Conservation (phyloP, 352 stramenopile genomes). For the Pythium plurisporium region DNA sequence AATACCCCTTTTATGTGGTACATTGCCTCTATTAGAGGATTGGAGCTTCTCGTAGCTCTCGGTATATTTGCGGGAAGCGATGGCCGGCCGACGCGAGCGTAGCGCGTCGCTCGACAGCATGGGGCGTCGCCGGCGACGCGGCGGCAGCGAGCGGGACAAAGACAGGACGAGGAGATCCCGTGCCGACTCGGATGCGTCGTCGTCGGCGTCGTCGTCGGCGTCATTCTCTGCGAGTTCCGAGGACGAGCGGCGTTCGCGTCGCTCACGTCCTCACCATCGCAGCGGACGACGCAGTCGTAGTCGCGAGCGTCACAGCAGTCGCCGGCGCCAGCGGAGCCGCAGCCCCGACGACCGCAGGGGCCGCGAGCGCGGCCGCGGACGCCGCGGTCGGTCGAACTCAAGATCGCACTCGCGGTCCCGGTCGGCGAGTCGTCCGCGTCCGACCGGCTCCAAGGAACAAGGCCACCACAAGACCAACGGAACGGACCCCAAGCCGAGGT, state of each 20-base stretch:
- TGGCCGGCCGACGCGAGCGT: constrained; percentile 29
- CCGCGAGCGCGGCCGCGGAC: not conserved
- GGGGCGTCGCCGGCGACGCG: constrained; percentile 36
- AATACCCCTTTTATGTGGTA: not conserved
- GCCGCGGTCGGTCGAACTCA: constrained; percentile 12
- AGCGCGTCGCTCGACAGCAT: constrained; percentile 67
- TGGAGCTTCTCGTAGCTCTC: not conserved
- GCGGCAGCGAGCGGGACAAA: constrained; percentile 10
- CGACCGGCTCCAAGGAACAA: too few relatives aligned
- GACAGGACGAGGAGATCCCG: constrained; percentile 4
- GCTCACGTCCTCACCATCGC: constrained; percentile 11
- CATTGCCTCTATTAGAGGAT: constrained; percentile 1
- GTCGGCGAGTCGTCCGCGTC: not conserved
- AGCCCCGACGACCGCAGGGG: constrained; percentile 21
- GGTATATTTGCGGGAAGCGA: not conserved
- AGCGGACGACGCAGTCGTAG: constrained; percentile 23
- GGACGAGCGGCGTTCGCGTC: constrained; percentile 13
- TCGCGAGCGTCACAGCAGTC: too few relatives aligned
- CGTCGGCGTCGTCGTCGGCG: constrained; percentile 12
- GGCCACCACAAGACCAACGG: too few relatives aligned
- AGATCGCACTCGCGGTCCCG: constrained; percentile 6
- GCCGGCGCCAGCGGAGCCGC: constrained; percentile 28
- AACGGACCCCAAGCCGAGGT: too few relatives aligned
- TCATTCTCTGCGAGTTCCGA: constrained; percentile 11
- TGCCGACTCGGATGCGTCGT: constrained; percentile 14